Base-by-base conservation (phyloP, 192 early-diverging fungal species). In the Bifiguratus adelaidae region DNA sequence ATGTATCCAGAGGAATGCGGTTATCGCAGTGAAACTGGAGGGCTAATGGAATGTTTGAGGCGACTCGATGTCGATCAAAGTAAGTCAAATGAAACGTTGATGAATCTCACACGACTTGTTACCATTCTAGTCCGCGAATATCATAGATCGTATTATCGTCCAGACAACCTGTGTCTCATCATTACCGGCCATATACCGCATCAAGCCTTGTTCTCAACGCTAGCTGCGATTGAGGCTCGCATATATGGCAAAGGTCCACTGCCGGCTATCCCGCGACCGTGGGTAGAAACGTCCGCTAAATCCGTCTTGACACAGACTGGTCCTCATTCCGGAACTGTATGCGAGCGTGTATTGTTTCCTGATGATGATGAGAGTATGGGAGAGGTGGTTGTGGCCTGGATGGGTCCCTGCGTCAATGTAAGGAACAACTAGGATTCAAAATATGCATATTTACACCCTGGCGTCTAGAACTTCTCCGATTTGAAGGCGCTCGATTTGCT, bases 331-430 rank as follows among this genome's bases (percentile, higher is more conserved):
- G n/a, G n/a, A n/a, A 56, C 70, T 3, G 52, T 70, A 7, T 53
- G 65, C n/a, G 62, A 68, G 8, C 50, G 34, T n/a, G 61, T 79
- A 0, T 51, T 63, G 13, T 79, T 79, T 59, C 74, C 77, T 0
- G 74, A 76, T 29, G 77, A 76, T 30, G 77, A 79, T 46, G 77
- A 79, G 36, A 65, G 61, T 11, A 76, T 76, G 68, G 77, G 77
- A 11, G 64, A 70, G 26, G 52, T 79, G 1, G 38, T 56, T 3
- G 55, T 79, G 41, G 51, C 61, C 15, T 79, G 73, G 73, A 67
- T 67, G 25, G 77, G 77, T 41, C 71, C 77, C 5, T 38, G 50
- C 7, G 52, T 71, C 37, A 54, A 68, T 41, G 77, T 75, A 68
- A 44, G 56, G 18, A 21, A 16, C 6, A 2, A 20, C 4, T n/a